These are phyloP conservation scores for Asterochloris sp. DNA, from an alignment of 139 green algal genomes.

Conservation along the genomic window DNA sequence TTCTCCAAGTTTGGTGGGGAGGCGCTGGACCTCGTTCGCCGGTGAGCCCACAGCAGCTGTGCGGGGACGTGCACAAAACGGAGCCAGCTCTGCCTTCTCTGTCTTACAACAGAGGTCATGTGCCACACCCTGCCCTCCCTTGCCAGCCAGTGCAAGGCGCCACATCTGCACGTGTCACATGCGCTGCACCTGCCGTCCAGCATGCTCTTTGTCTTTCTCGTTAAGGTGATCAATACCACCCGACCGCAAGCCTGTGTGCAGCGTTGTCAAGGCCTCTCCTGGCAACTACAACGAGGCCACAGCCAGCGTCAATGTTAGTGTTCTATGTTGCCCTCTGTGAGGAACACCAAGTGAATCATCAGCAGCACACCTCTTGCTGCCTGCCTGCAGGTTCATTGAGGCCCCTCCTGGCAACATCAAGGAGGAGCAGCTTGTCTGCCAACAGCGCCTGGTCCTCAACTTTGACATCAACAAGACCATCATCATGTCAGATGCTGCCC, in stretches of 20 bases:
- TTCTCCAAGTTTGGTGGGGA: slow-evolving; percentile 24
- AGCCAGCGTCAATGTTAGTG: background rate
- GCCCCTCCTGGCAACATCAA: background rate
- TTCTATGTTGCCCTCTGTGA: background rate
- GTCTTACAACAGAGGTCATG: background rate
- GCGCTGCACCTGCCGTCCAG: background rate
- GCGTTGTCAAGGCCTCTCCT: background rate
- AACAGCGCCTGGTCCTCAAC: slow-evolving; percentile 37
- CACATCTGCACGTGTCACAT: background rate
- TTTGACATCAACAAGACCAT: slow-evolving; percentile 53
- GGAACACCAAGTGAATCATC: background rate
- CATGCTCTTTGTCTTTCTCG: background rate
- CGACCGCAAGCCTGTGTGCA: background rate
- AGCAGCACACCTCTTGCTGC: background rate
- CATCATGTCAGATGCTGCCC: slow-evolving; percentile 31
- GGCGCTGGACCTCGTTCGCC: slow-evolving; percentile 12
- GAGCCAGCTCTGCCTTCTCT: background rate
- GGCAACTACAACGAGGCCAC: background rate
- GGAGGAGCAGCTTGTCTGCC: slow-evolving; percentile 14
- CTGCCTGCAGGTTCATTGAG: slow-evolving; percentile 13
- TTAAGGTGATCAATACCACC: background rate
- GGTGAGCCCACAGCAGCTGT: background rate
- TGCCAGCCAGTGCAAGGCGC: background rate
- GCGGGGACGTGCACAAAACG: too few relatives aligned
- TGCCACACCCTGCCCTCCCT: background rate